Conservation (phyloP, 768 basidiomycete species). For the Serendipita vermifera region DNA sequence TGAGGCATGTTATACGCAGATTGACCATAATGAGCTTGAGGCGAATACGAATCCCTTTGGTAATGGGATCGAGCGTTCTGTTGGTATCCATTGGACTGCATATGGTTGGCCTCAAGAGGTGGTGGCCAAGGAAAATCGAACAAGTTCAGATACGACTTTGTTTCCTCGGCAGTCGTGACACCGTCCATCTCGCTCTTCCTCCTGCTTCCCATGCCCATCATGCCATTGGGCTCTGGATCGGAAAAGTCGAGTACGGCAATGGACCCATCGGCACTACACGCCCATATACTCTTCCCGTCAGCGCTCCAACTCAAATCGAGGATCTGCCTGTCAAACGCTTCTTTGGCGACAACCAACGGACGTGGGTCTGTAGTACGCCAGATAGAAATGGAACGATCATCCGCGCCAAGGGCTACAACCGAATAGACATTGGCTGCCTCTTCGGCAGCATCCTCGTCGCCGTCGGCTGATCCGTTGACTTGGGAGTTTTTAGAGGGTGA, state of each 20-base stretch:
- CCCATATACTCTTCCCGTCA: slow-evolving; percentile 86
- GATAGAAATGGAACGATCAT: slow-evolving; percentile 85
- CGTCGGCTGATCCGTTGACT: too few species aligned
- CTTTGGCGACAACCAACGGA: slow-evolving; percentile 84
- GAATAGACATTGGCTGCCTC: slow-evolving; percentile 78
- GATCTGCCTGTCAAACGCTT: slow-evolving; percentile 88
- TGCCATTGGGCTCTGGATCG: slow-evolving; percentile 33
- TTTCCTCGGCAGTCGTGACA: slow-evolving; percentile 57
- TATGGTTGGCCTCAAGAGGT: not conserved
- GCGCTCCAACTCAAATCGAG: slow-evolving; percentile 86
- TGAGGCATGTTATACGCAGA: slow-evolving; percentile 35
- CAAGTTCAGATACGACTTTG: slow-evolving; percentile 67
- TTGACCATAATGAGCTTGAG: slow-evolving; percentile 19
- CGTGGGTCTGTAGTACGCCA: slow-evolving; percentile 92
- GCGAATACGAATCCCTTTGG: slow-evolving; percentile 22
- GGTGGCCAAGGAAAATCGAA: slow-evolving; percentile 51
- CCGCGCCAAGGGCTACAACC: slow-evolving; percentile 85
- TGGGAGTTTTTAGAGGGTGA: too few species aligned
- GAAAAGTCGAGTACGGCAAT: slow-evolving; percentile 73
- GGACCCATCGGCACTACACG: slow-evolving; percentile 91
- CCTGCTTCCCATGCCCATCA: not conserved
- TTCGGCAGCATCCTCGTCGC: slow-evolving; percentile 30
- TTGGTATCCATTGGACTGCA: slow-evolving; percentile 4
- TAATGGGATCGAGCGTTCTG: slow-evolving; percentile 26
- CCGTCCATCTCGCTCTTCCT: slow-evolving; percentile 51